Percentiles rank a stretch among this genome's conserved stretches.
These are phyloP conservation scores for Schizophyllum commune DNA, from an alignment of 1,284 basidiomycete genomes.

Conservation along the genomic window DNA sequence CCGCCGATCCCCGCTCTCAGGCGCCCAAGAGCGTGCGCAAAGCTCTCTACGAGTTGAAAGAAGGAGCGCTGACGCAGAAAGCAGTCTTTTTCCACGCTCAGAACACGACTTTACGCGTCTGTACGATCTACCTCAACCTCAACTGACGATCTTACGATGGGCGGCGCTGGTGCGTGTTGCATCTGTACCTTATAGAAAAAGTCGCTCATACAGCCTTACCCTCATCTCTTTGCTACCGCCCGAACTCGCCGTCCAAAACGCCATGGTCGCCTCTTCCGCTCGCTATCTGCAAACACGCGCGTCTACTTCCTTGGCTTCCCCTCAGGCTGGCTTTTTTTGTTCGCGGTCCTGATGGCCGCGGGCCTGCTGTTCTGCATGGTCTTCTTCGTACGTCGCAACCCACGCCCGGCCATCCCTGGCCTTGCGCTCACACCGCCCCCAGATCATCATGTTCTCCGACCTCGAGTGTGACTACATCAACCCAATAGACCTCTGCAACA, in stretches of 20 bases:
- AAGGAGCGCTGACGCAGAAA: neutral
- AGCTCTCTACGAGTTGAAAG: neutral
- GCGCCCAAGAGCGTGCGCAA: neutral
- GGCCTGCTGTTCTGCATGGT: conserved; percentile 95
- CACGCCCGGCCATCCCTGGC: neutral
- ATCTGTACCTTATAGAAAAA: neutral
- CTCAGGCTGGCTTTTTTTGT: conserved; percentile 89
- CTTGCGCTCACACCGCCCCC: conserved; percentile 2
- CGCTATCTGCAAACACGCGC: conserved; percentile 30
- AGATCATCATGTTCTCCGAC: conserved; percentile 99
- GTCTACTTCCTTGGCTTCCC: neutral
- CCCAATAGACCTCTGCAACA: conserved; percentile 99
- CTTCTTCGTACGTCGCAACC: conserved; percentile 76
- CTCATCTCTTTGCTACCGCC: neutral
- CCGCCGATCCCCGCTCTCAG: neutral
- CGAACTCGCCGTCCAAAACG: no score
- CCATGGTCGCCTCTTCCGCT: no score
- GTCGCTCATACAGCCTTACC: neutral
- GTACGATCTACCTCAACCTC: neutral
- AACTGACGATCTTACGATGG: conserved; percentile 16
- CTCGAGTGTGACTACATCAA: conserved; percentile 99
- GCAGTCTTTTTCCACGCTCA: neutral
- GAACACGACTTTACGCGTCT: conserved; percentile 1
- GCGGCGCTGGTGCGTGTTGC: conserved; percentile 21
- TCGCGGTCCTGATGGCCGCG: conserved; percentile 88